These are phyloP conservation scores for Candida orba DNA, from an alignment of 805 yeast species.

Conservation along the genomic window DNA sequence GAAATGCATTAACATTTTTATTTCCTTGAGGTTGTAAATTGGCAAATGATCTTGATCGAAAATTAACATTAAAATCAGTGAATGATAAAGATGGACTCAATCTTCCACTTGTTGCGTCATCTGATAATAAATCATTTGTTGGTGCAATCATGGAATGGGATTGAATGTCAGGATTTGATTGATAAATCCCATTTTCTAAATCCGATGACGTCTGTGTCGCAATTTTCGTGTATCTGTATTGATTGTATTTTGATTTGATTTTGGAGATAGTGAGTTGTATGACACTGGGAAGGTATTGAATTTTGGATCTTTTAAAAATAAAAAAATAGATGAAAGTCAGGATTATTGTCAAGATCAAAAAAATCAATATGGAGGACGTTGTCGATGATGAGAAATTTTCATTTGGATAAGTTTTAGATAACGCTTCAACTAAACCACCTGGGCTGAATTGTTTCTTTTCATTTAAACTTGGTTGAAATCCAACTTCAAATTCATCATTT, in stretches of 20 bases:
- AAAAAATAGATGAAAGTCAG: constrained; percentile 6
- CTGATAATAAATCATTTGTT: too few species aligned
- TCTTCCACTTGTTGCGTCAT: constrained; percentile 17
- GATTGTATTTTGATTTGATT: constrained; percentile 12
- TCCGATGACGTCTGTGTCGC: constrained; percentile 14
- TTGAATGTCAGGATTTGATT: too few species aligned
- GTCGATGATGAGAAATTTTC: constrained; percentile 3
- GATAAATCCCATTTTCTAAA: constrained; percentile 16
- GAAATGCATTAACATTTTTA: constrained; percentile 1
- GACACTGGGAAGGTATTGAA: constrained; percentile 12
- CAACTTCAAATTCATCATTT: constrained; percentile 9
- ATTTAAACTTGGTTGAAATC: constrained; percentile 21
- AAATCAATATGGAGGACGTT: constrained; percentile 7
- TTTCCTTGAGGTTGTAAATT: constrained; percentile 8
- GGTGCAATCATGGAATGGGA: too few species aligned
- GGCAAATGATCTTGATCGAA: constrained; percentile 22
- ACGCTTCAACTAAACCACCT: constrained; percentile 12
- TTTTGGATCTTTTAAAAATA: constrained; percentile 7
- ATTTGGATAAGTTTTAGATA: constrained; percentile 1
- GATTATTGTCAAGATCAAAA: neutral
- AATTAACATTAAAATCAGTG: constrained; percentile 8
- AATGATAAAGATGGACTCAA: constrained; percentile 16
- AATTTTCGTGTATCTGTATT: constrained; percentile 16
- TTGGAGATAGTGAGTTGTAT: constrained; percentile 10
- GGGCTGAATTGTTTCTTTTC: constrained; percentile 17